A percentile compares a stretch with the other conserved stretches of the same genome.
Conservation (phyloP, 495 filamentous ascomycete species). For the Lasiosphaeriaceae sp. region DNA sequence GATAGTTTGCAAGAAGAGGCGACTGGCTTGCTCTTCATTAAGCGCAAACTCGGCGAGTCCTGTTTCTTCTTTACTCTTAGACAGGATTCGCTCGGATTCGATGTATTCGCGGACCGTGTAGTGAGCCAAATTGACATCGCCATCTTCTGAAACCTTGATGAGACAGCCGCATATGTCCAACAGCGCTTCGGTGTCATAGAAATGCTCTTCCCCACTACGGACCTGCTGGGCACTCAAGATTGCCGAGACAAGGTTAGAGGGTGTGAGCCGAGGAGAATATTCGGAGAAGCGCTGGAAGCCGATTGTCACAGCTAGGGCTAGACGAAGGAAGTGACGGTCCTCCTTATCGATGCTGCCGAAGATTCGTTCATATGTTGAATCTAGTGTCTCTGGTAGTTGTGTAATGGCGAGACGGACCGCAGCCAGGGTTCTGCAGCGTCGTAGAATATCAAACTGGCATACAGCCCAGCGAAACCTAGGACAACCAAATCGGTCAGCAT, state of each 20-base stretch:
- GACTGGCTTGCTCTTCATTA: too few relatives aligned
- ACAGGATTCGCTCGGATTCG: not conserved
- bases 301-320: slow-evolving; percentile 2
- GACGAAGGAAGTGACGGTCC: slow-evolving; percentile 14
- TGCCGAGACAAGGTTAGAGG: not conserved
- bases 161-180: slow-evolving; percentile 5
- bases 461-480: slow-evolving; percentile 37
- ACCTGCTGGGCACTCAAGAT: not conserved
- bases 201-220: not conserved
- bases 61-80: too few relatives aligned
- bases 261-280: too few relatives aligned
- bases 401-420: slow-evolving; percentile 25
- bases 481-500: too few relatives aligned
- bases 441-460: slow-evolving; percentile 41
- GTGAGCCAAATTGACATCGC: slow-evolving; percentile 7
- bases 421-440: slow-evolving; percentile 11
- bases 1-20: too few relatives aligned
- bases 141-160: not conserved
- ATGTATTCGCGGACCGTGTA: slow-evolving; percentile 19
- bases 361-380: slow-evolving; percentile 40
- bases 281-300: too few relatives aligned
- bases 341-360: slow-evolving; percentile 20
- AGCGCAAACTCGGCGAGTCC: too few relatives aligned
- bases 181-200: not conserved
- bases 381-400: slow-evolving; percentile 33